Evolutionary conservation across 345 rosid genomes (phyloP).

Genomic region (Gossypium raimondii): DNA sequence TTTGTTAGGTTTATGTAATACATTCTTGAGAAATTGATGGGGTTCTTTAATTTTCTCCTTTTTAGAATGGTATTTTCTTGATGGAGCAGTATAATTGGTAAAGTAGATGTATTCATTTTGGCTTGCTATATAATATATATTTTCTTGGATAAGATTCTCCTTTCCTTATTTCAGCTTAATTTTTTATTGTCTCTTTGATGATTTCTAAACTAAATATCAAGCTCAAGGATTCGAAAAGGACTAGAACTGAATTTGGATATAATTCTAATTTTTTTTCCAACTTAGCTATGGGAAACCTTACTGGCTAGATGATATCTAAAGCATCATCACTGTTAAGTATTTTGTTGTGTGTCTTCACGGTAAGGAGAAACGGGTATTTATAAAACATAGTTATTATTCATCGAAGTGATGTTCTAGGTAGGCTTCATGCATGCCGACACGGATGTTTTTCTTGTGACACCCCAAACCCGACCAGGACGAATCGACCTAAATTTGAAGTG

Average conservation of each 20-base stretch:
- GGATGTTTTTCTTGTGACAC: no score
- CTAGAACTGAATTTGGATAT: no score
- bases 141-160: background rate
- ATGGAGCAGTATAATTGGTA: constrained; percentile 1
- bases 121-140: background rate
- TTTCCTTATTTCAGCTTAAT: background rate
- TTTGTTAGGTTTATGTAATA: constrained; percentile 15
- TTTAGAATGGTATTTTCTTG: background rate
- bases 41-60: background rate
- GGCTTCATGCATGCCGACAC: no score
- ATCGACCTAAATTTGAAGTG: fast-evolving
- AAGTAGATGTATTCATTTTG: background rate
- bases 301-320: no score
- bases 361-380: no score
- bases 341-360: no score
- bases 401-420: no score
- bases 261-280: no score
- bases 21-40: constrained; percentile 29
- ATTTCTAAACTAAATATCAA: background rate
- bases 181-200: background rate
- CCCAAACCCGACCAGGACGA: fast-evolving
- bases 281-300: no score
- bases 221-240: background rate
- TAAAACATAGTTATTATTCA: no score
- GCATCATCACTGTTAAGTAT: no score